Evolutionary conservation across 2,329 filamentous ascomycete species (phyloP).

Genomic region (Colletotrichum sp.): DNA sequence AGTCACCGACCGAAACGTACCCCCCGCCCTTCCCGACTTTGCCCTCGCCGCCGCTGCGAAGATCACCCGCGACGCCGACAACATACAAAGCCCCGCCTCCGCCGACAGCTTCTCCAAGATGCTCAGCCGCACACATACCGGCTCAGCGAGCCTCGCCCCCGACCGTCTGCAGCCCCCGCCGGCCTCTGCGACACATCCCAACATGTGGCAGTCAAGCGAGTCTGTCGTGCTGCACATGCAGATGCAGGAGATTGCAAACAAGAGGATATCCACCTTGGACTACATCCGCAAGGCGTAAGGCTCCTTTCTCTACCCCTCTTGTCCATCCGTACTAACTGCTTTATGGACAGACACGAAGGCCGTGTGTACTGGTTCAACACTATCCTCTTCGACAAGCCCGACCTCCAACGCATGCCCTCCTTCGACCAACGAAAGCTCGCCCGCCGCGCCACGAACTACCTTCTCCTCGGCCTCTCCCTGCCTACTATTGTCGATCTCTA

Average conservation of each 20-base stretch:
- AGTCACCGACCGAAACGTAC: slow-evolving; percentile 50
- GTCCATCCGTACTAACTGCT: neutral
- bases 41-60: slow-evolving; percentile 55
- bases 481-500: slow-evolving; percentile 90
- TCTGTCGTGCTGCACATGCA: slow-evolving; percentile 59
- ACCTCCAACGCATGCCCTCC: slow-evolving; percentile 82
- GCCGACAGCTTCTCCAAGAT: slow-evolving; percentile 47
- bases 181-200: slow-evolving; percentile 24
- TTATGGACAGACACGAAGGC: slow-evolving; percentile 76
- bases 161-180: slow-evolving; percentile 31
- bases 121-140: slow-evolving; percentile 45
- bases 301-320: slow-evolving; percentile 23
- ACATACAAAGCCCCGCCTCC: slow-evolving; percentile 27
- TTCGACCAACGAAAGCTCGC: slow-evolving; percentile 85
- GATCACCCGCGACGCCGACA: slow-evolving; percentile 36
- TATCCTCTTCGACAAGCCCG: slow-evolving; percentile 83
- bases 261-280: slow-evolving; percentile 92
- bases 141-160: slow-evolving; percentile 32
- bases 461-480: slow-evolving; percentile 89
- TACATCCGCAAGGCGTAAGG: slow-evolving; percentile 90
- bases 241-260: slow-evolving; percentile 85
- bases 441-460: slow-evolving; percentile 90
- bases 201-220: slow-evolving; percentile 45
- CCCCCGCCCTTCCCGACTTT: slow-evolving; percentile 60
- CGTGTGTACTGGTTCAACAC: slow-evolving; percentile 99